Base-by-base conservation (phyloP, 2,329 filamentous ascomycete genomes). In the Colletotrichum australisinense region DNA sequence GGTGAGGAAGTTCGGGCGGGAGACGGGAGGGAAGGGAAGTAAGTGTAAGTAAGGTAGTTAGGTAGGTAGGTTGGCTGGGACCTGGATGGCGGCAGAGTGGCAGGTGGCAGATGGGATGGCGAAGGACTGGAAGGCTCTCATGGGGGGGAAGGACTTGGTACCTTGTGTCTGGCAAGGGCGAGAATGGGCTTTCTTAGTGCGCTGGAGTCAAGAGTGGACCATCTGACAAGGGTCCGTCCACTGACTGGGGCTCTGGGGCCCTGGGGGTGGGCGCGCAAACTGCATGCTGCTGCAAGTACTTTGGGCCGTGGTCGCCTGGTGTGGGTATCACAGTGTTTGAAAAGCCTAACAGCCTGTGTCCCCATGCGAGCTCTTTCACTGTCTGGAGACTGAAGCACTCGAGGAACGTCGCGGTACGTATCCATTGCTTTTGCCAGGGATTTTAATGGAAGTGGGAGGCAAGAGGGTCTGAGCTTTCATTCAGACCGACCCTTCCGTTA, bases 81-180 rank as follows among this genome's bases (percentile, higher is more conserved):
- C 67, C 66, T 73, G 49, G 70, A 73, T 64, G 46, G 60, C 70
- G 66, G 70, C 70, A 69, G 66, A 73, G 70, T 69, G 70, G 70
- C 70, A 69, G 71, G 67, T 71, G 56, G 58, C 60, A 62, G 67
- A 71, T 66, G 67, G 71, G 71, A 71, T 60, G 68, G 62, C 62
- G 49, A 49, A 64, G 62, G 62, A 64, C 53, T 56, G 35, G 19
- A 49, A 49, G 42, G 42, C 42, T 49, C 42, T 49, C 42, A 49
- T 49, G 16, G 42, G 53, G 62, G 26, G 52, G 30, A 30, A n/a
- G 28, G 53, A 26, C 19, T 32, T 32, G 30, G 30, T 32, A 32
- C 19, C 19, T 9, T 49, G 19, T 49, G 49, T 64, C 62, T 58
- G 63, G 52, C n/a, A 66, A 58, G 63, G 60, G 60, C 42, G 42